Conservation (phyloP, 805 yeast genomes). For the Ogataea neopini region DNA sequence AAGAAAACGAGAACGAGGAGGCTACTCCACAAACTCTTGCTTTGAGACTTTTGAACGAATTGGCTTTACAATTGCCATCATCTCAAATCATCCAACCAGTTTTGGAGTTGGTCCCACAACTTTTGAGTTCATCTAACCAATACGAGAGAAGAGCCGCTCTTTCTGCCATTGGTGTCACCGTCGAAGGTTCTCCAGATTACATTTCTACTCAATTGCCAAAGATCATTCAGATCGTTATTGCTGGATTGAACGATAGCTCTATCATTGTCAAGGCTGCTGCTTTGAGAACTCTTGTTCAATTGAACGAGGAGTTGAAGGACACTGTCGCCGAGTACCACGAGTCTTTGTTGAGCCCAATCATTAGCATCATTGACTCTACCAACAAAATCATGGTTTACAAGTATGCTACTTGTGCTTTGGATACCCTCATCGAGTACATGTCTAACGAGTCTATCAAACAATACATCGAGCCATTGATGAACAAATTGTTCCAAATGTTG, state of each 20-base stretch:
- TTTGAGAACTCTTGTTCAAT: conserved; percentile 71
- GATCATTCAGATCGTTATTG: conserved; percentile 68
- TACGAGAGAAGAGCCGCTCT: conserved; percentile 87
- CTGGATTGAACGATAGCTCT: conserved; percentile 76
- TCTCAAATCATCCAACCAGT: conserved; percentile 85
- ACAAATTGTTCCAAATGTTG: conserved; percentile 82
- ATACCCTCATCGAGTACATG: conserved; percentile 89
- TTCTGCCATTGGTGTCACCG: conserved; percentile 76
- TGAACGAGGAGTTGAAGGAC: conserved; percentile 84
- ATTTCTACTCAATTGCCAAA: conserved; percentile 72
- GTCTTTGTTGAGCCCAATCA: conserved; percentile 79
- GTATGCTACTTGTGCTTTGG: conserved; percentile 88
- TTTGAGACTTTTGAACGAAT: conserved; percentile 72
- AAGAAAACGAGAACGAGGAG: conserved; percentile 93
- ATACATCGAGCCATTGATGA: conserved; percentile 87
- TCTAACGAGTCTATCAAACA: conserved; percentile 76
- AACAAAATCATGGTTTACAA: conserved; percentile 81
- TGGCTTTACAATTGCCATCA: conserved; percentile 87
- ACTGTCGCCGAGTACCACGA: conserved; percentile 82
- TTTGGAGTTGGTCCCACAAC: conserved; percentile 58
- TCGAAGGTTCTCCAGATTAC: conserved; percentile 94
- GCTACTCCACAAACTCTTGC: conserved; percentile 77
- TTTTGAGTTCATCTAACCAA: conserved; percentile 62
- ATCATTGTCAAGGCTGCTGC: conserved; percentile 83
- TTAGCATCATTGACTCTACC: conserved; percentile 84